Percentiles rank a stretch among this genome's conserved stretches.
These are phyloP conservation scores for Sarcomyxa edulis DNA, from an alignment of 768 basidiomycete genomes.

Conservation along the genomic window DNA sequence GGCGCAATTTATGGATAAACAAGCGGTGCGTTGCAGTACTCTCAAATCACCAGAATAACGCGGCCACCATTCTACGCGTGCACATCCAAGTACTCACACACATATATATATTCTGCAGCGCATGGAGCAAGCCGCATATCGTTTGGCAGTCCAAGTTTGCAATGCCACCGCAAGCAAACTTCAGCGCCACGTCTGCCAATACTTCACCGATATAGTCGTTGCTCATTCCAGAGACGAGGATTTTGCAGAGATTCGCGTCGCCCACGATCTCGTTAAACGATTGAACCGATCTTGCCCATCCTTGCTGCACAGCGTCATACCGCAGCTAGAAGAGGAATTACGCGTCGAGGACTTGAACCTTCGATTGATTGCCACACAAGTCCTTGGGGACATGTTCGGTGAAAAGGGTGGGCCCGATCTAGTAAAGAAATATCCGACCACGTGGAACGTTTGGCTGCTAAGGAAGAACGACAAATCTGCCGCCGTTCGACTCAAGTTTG, in stretches of 20 bases:
- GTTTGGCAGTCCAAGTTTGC: constrained; percentile 83
- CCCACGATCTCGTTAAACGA: constrained; percentile 83
- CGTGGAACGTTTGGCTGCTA: constrained; percentile 82
- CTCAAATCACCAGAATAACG: neutral
- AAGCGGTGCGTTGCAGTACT: constrained; percentile 44
- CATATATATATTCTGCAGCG: constrained; percentile 32
- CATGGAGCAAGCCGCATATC: constrained; percentile 70
- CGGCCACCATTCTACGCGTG: neutral
- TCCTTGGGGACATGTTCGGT: constrained; percentile 87
- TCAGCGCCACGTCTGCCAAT: constrained; percentile 83
- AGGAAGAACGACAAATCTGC: constrained; percentile 74
- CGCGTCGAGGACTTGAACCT: constrained; percentile 68
- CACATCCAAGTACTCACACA: neutral
- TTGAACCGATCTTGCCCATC: constrained; percentile 76
- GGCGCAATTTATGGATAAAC: constrained; percentile 80
- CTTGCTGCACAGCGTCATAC: constrained; percentile 85
- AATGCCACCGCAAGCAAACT: constrained; percentile 80
- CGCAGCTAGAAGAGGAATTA: constrained; percentile 88
- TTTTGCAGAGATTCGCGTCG: constrained; percentile 61
- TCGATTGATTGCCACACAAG: constrained; percentile 77
- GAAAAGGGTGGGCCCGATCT: constrained; percentile 72
- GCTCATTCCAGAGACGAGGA: constrained; percentile 56
- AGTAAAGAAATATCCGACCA: constrained; percentile 70
- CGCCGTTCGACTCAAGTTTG: constrained; percentile 69
- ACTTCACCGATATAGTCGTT: constrained; percentile 88